Evolutionary conservation across 2,329 filamentous ascomycete species (phyloP), one percentile per base, ranked within the genome.

Genomic region (Tricladium varicosporioides): DNA sequence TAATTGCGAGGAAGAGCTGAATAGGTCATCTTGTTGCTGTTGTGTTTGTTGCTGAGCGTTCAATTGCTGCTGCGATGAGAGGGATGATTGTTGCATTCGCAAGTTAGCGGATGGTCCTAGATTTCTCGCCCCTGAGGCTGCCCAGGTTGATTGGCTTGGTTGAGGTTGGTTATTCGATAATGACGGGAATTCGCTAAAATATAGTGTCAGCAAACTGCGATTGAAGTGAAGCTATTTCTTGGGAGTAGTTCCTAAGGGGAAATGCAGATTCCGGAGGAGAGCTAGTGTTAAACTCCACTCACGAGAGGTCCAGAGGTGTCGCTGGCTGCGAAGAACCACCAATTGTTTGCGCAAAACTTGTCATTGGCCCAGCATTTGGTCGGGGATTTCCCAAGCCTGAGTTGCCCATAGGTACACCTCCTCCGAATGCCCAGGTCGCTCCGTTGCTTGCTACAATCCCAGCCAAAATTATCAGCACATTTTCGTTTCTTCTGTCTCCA

Each of bases 291-390:
- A 45, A 16, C 15, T 15, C 50, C 13, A 86, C 84, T 74, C 82
- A 87, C 84, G 83, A 85, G 56, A 83, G 75, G 70, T 88, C 85
- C 59, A 87, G 73, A 44, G 83, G 79, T 61, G 84, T 83, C 64
- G 80, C 75, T 65, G 82, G 79, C 72, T 86, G 83, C 57, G 84
- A 85, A 60, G 82, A 82, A 67, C 79, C 67, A 51, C 67, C 80
- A 67, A 87, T 74, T 68, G 83, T 87, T 70, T 87, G 84, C 49
- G 84, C 84, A 72, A 87, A 87, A 71, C 84, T 87, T 75, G 70
- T 80, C 84, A 65, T 82, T 77, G 60, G 79, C 78, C 67, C 83
- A 72, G 74, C 84, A 79, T 67, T 81, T 76, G 54, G 75, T 71
- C 61, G 78, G 50, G 78, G 75, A 62, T 77, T 83, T 67, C 78